A percentile compares a stretch with the other conserved stretches of the same genome.
Conservation (phyloP, 345 rosid species). For the Hypericum perforatum region DNA sequence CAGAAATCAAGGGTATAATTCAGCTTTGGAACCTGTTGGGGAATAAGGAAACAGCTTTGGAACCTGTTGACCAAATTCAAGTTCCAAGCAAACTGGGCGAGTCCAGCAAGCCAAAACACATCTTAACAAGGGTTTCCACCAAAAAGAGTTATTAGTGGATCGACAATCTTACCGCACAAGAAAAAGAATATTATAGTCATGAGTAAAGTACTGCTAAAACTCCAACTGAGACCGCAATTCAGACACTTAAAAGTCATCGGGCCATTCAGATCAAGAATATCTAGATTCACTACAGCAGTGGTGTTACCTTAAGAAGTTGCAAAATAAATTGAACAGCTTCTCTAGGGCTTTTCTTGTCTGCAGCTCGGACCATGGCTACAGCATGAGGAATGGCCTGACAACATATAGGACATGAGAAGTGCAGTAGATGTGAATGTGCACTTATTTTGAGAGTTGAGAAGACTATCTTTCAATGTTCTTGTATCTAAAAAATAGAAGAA, state of each 20-base stretch:
- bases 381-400: constrained; percentile 88
- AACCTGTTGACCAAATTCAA: constrained; percentile 92
- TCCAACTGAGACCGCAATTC: too few species aligned
- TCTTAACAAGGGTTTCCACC: constrained; percentile 81
- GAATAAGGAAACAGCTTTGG: not conserved
- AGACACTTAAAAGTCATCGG: too few species aligned
- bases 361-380: constrained; percentile 71
- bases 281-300: constrained; percentile 2
- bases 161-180: not conserved
- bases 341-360: constrained; percentile 86
- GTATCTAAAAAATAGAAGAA: too few species aligned
- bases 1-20: too few species aligned
- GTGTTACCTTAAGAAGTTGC: constrained; percentile 78
- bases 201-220: too few species aligned
- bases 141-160: not conserved
- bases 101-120: constrained; percentile 90
- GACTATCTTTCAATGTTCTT: too few species aligned
- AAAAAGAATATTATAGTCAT: too few species aligned
- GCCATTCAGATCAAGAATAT: too few species aligned
- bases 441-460: too few species aligned
- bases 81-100: constrained; percentile 86
- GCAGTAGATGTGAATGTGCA: not conserved
- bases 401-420: constrained; percentile 3
- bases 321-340: constrained; percentile 95
- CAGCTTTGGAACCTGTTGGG: too few species aligned